A percentile compares a stretch with the other conserved stretches of the same genome.
Conservation (phyloP, 2,329 filamentous ascomycete species). For the Chaetothyriales sp. region DNA sequence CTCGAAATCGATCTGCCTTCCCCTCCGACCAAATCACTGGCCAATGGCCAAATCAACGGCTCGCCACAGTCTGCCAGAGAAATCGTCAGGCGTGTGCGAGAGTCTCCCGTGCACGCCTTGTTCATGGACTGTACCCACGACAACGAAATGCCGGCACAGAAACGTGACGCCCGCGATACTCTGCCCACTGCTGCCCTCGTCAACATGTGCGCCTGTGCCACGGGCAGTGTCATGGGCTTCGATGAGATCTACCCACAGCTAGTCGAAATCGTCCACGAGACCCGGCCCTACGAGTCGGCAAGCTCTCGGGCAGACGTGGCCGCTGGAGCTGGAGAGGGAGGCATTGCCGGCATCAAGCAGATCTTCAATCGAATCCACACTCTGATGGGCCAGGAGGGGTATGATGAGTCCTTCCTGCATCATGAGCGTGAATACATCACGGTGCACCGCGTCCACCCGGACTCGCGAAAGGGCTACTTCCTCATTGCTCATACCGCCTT, state of each 20-base stretch:
- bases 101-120: slow-evolving; percentile 78
- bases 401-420: slow-evolving; percentile 90
- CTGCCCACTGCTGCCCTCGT: slow-evolving; percentile 88
- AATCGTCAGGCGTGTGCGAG: slow-evolving; percentile 66
- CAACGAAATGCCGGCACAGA: slow-evolving; percentile 91
- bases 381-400: slow-evolving; percentile 87
- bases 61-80: slow-evolving; percentile 32
- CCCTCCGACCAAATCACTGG: slow-evolving; percentile 19
- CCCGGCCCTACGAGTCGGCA: slow-evolving; percentile 63
- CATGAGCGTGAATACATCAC: slow-evolving; percentile 95
- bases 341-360: slow-evolving; percentile 83
- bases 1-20: slow-evolving; percentile 65
- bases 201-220: slow-evolving; percentile 88
- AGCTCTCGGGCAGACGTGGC: slow-evolving; percentile 53
- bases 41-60: slow-evolving; percentile 18
- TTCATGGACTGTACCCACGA: slow-evolving; percentile 99
- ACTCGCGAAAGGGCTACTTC: slow-evolving; percentile 86
- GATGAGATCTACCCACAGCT: slow-evolving; percentile 91
- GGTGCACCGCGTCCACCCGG: slow-evolving; percentile 84
- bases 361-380: slow-evolving; percentile 89
- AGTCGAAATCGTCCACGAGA: slow-evolving; percentile 88
- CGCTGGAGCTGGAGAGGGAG: slow-evolving; percentile 57
- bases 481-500: slow-evolving; percentile 93
- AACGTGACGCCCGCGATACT: slow-evolving; percentile 85
- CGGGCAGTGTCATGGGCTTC: slow-evolving; percentile 93